Base-by-base conservation (phyloP, 352 stramenopile genomes). In the Thalassiosira mediterranea region DNA sequence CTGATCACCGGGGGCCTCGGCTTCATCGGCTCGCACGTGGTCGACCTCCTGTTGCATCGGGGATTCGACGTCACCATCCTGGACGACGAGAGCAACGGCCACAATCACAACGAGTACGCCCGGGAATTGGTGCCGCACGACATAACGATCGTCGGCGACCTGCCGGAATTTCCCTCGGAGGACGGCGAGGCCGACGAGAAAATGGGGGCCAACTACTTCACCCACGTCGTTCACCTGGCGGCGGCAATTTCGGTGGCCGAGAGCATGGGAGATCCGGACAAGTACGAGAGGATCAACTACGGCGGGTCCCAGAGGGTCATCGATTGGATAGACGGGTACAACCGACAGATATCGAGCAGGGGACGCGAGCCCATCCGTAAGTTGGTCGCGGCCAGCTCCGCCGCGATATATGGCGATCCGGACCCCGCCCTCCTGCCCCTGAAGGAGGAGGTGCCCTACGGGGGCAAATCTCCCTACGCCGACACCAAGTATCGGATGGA, bases 1-100 rank as follows among this genome's bases (percentile, higher is more conserved):
- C 72, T 97, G 3, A 85, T 99, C 34, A 99, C 96, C 1, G 96
- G 96, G 21, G 96, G 93, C 23, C 95, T 96, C 2, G 97, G 96
- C 13, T 99, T 99, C 82, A 98, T 99, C 64, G 96, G 96, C 19
- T 98, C 95, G 73, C 94, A 98, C 89, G 97, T 97, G 3, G 94
- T 94, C 49, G 90, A 88, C 44, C 76, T 79, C 47, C 67, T 92
- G 1, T 57, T 92, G 32, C 59, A 81, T 31, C 66, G 87, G 2
- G 87, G 87, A 21, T 88, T 90, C 37, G 70, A 90, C 56, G 87
- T 92, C 19, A 86, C 89, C 0, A 92, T 92, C 60, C 65, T 91
- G 3, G 83, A 90, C 65, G 84, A 91, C 31, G 70, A 80, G 32
- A 83, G 63, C 47, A 80, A 83, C 59, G 68, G 70, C n/a, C 70